Conservation (phyloP, 495 filamentous ascomycete species). For the Aspergillus biplanus region DNA sequence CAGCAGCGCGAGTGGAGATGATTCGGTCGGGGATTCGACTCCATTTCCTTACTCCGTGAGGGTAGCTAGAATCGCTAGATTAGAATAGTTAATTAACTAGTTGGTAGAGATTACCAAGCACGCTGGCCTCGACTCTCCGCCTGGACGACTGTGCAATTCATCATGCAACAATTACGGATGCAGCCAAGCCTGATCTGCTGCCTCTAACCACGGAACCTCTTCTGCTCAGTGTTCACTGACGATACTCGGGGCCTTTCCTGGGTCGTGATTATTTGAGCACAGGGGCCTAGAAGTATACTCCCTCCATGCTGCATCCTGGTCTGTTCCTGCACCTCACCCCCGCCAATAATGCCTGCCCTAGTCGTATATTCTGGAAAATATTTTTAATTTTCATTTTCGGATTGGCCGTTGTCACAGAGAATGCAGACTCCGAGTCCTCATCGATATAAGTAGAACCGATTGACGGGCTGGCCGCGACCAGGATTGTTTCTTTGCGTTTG, state of each 20-base stretch:
- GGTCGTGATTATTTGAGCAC: neutral
- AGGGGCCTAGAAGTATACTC: neutral
- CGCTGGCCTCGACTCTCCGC: slow-evolving; percentile 9
- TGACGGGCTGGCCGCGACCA: no score
- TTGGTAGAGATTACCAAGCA: slow-evolving; percentile 17
- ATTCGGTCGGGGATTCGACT: no score
- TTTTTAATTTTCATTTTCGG: no score
- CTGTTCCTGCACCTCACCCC: neutral
- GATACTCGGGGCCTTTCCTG: neutral
- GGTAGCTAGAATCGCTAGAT: no score
- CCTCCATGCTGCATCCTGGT: neutral
- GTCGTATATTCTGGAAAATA: no score
- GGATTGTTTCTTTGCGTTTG: neutral
- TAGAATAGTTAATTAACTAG: no score
- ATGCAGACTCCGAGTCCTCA: no score
- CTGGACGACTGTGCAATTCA: slow-evolving; percentile 3
- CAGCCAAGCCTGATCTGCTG: neutral
- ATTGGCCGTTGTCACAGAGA: no score
- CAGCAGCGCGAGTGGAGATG: no score
- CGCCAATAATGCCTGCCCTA: no score
- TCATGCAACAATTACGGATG: slow-evolving; percentile 17
- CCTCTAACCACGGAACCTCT: neutral
- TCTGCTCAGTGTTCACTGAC: neutral
- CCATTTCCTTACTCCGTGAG: no score
- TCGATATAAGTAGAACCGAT: no score